Percentiles rank a stretch among this genome's conserved stretches.
Evolutionary conservation across 2,329 filamentous ascomycete genomes (phyloP).

Genomic region (Thelonectria blattea): DNA sequence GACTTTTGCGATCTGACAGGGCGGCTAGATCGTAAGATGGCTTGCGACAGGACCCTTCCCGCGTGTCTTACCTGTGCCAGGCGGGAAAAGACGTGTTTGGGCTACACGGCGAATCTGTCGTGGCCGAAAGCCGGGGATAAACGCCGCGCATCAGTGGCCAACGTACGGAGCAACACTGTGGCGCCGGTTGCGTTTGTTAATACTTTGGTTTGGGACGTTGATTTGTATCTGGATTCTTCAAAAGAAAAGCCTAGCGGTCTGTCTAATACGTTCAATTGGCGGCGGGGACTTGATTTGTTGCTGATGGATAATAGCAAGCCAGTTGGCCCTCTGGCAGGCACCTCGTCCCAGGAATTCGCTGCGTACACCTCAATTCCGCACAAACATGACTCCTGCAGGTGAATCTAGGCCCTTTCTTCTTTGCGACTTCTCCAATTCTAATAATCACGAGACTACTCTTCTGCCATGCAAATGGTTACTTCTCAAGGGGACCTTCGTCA

Average conservation of each 20-base stretch:
- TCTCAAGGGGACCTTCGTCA: slow-evolving; percentile 12
- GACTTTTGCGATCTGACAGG: background rate
- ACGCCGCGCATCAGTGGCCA: slow-evolving; percentile 5
- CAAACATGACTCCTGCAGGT: slow-evolving; percentile 5
- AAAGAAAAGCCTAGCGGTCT: background rate
- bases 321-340: background rate
- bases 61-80: slow-evolving; percentile 8
- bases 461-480: slow-evolving; percentile 8
- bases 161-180: background rate
- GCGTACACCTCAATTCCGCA: background rate
- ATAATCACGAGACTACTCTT: background rate
- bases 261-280: background rate
- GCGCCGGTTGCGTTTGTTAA: slow-evolving; percentile 8
- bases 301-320: background rate
- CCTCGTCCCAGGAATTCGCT: slow-evolving; percentile 1
- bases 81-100: slow-evolving; percentile 5
- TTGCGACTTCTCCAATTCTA: background rate
- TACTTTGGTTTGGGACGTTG: slow-evolving; percentile 7
- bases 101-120: slow-evolving; percentile 6
- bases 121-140: slow-evolving; percentile 11
- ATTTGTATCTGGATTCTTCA: slow-evolving; percentile 1
- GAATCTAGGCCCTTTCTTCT: background rate
- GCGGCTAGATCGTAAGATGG: slow-evolving; percentile 11
- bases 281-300: too few relatives aligned
- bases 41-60: slow-evolving; percentile 12